Evolutionary conservation across 176 grass and related monocot species (phyloP), one percentile per base, ranked within the genome.

Genomic region (Cocos nucifera): DNA sequence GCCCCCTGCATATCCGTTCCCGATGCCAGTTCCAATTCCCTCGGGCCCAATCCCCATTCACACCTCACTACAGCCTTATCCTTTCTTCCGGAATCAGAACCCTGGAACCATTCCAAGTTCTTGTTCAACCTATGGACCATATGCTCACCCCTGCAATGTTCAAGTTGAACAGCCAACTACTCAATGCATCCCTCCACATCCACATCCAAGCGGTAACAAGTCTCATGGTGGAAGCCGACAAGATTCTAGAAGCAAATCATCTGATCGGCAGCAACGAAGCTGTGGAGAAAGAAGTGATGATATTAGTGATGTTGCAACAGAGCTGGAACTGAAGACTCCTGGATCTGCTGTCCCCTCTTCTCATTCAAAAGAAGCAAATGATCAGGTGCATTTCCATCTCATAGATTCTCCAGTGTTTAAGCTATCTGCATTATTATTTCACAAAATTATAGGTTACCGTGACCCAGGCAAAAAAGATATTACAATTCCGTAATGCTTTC

Each of bases 311-410:
- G 83, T 95, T 74, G 86, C 80, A 68, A 89, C 90, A 53, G 86
- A 95, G 19, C 79, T 95, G 69, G 90, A 95, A 73, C 64, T 95
- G 54, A 95, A 90, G 63, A 95, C 64, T 65, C 86, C 83, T 52
- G 83, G 90, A 68, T 90, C 86, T 65, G 58, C 58, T 19, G 72
- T 64, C 53, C 58, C 64, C 53, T 82, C 71, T 57, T 82, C 71
- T 58, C 77, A 75, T 59, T 57, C 73, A 70, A 82, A 81, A 53
- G 29, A 50, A 44, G 51, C 67, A 68, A 55, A 66, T 81, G 64
- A 84, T 44, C 74, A 69, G 74, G 90, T 89, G 81, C 18, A 56
- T 80, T 76, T 17, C 7, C 1, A 16, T 8, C 15, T 73, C 20
- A 17, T 20, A 58, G n/a, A 14, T 44, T 63, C 56, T 62, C 1